A percentile compares a stretch with the other conserved stretches of the same genome.
Conservation (phyloP, 2,329 filamentous ascomycete species). For the Calonectria honghensis region DNA sequence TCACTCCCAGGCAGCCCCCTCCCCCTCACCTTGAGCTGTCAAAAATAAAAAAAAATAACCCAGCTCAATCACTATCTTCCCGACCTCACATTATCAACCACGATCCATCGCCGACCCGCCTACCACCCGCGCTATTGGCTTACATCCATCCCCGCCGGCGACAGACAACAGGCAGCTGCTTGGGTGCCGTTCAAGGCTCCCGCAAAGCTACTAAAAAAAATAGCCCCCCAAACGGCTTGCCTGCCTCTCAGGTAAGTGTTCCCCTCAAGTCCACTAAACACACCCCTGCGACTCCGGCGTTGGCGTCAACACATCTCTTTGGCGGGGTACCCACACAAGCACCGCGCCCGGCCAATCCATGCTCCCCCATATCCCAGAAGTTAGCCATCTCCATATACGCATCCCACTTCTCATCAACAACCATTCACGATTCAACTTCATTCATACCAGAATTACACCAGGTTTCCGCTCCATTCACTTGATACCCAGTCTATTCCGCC, state of each 20-base stretch:
- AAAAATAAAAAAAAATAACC: constrained; percentile 23
- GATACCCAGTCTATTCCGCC: constrained; percentile 24
- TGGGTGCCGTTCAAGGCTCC: constrained; percentile 9
- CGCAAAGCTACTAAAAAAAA: constrained; percentile 20
- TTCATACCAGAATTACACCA: constrained; percentile 37
- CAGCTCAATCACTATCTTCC: constrained; percentile 24
- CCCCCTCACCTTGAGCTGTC: constrained; percentile 23
- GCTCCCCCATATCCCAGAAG: constrained; percentile 52
- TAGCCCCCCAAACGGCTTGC: constrained; percentile 21
- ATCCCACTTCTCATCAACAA: constrained; percentile 50
- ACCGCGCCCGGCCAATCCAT: constrained; percentile 59
- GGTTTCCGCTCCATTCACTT: constrained; percentile 41
- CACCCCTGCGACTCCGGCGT: constrained; percentile 46
- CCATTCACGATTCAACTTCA: constrained; percentile 41
- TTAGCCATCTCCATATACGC: constrained; percentile 51
- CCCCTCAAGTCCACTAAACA: constrained; percentile 40
- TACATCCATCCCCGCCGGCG: constrained; percentile 11
- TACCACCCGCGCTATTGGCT: constrained; percentile 17
- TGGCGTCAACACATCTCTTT: constrained; percentile 40
- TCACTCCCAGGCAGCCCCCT: constrained; percentile 28
- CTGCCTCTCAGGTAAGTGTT: constrained; percentile 32
- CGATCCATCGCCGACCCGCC: constrained; percentile 21
- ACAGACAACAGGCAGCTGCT: constrained; percentile 22
- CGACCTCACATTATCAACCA: constrained; percentile 14
- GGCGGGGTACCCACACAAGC: constrained; percentile 62